Evolutionary conservation across 331 rosid genomes (phyloP).

Genomic region (Spiraea crenata): DNA sequence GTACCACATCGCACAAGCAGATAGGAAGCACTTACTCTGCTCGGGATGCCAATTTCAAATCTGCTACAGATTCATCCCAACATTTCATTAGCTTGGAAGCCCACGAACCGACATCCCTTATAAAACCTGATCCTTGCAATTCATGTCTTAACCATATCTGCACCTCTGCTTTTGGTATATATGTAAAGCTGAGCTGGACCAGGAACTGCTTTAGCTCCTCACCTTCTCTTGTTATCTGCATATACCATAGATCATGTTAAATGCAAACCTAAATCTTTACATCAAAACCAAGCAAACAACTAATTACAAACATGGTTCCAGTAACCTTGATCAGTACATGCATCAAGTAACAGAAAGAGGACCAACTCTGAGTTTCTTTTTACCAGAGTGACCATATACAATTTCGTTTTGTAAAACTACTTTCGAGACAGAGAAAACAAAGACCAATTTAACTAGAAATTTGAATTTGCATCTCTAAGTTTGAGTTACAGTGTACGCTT

Average conservation of each 20-base stretch:
- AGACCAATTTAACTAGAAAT: no score
- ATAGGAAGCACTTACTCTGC: constrained; percentile 26
- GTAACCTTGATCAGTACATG: not conserved
- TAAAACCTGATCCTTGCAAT: not conserved
- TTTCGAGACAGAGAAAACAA: no score
- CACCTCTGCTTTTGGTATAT: constrained; percentile 5
- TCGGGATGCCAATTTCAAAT: constrained; percentile 34
- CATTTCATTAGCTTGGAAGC: constrained; percentile 11
- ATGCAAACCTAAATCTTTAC: not conserved
- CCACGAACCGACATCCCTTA: not conserved
- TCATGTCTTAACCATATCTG: constrained; percentile 3
- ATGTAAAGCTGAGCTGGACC: constrained; percentile 22
- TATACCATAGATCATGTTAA: not conserved
- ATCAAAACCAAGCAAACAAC: not conserved
- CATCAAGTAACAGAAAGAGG: not conserved
- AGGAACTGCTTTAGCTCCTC: constrained; percentile 48
- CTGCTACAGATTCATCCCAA: constrained; percentile 8
- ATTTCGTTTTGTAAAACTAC: no score
- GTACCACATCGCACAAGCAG: constrained; percentile 46
- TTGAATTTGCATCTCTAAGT: no score
- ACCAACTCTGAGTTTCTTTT: not conserved
- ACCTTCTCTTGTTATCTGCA: constrained; percentile 51
- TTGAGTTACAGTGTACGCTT: no score
- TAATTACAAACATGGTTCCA: not conserved
- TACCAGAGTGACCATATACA: not conserved